These are phyloP conservation scores for Amorphotheca resinae DNA, from an alignment of 495 filamentous ascomycete species.

Conservation along the genomic window DNA sequence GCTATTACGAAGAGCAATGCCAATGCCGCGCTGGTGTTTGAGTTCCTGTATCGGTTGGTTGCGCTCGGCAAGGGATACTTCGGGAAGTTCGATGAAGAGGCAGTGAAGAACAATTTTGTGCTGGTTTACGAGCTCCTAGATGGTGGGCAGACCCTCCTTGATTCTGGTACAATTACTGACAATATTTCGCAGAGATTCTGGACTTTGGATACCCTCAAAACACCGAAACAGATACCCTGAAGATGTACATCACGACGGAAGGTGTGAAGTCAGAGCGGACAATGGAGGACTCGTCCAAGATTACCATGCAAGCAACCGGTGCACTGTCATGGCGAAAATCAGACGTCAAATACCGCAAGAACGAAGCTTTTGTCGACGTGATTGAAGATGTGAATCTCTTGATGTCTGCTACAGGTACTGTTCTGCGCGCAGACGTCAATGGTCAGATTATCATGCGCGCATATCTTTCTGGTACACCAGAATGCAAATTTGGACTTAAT, in stretches of 20 bases:
- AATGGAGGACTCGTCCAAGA: conserved; percentile 85
- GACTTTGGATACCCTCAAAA: conserved; percentile 99
- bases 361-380: conserved; percentile 97
- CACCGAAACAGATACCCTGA: conserved; percentile 96
- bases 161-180: conserved; percentile 4
- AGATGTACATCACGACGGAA: conserved; percentile 99
- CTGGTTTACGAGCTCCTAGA: conserved; percentile 96
- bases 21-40: conserved; percentile 96
- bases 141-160: conserved; percentile 38
- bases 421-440: conserved; percentile 92
- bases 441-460: conserved; percentile 99
- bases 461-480: conserved; percentile 90
- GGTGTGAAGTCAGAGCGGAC: conserved; percentile 92
- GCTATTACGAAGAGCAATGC: conserved; percentile 99
- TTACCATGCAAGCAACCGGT: conserved; percentile 98
- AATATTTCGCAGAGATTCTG: conserved; percentile 61
- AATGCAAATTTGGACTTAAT: conserved; percentile 99
- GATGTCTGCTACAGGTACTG: conserved; percentile 91
- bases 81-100: conserved; percentile 98
- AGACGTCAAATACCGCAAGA: conserved; percentile 98
- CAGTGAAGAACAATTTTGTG: conserved; percentile 99
- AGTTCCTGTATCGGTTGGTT: conserved; percentile 91
- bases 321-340: conserved; percentile 93
- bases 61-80: conserved; percentile 90
- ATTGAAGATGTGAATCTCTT: conserved; percentile 99